Percentiles rank a stretch among this genome's conserved stretches.
Conservation (phyloP, 179 eudicot genomes). For the Corrigiola litoralis region DNA sequence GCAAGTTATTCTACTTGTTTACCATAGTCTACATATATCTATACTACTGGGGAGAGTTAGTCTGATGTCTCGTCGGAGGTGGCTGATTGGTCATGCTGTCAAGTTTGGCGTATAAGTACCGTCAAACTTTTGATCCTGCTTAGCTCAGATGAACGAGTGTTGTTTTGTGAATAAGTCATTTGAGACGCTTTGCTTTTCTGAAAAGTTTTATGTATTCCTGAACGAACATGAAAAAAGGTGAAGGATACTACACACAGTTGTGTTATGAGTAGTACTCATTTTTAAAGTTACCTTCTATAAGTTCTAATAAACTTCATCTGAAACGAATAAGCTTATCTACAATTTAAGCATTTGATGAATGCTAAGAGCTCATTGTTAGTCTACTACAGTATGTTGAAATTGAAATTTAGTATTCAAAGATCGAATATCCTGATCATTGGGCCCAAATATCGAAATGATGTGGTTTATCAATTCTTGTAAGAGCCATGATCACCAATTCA, state of each 20-base stretch:
- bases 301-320: too few species aligned
- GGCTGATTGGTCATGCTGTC: slow-evolving; percentile 24
- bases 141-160: slow-evolving; percentile 1
- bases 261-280: not conserved
- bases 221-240: slow-evolving; percentile 2
- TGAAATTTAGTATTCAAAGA: too few species aligned
- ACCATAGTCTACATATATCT: slow-evolving; percentile 26
- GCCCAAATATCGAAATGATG: too few species aligned
- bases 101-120: not conserved
- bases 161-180: slow-evolving; percentile 2
- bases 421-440: too few species aligned
- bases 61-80: slow-evolving; percentile 22
- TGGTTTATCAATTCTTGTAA: too few species aligned
- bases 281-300: too few species aligned
- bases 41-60: slow-evolving; percentile 27
- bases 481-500: too few species aligned
- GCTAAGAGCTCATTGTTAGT: too few species aligned
- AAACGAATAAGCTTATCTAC: too few species aligned
- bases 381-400: too few species aligned
- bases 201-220: not conserved
- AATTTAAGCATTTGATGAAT: too few species aligned
- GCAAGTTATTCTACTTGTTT: slow-evolving; percentile 19
- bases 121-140: not conserved
- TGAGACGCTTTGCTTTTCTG: slow-evolving; percentile 1
- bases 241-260: not conserved